A percentile compares a stretch with the other conserved stretches of the same genome.
Conservation (phyloP, 495 filamentous ascomycete genomes). For the Penicillium parvum region DNA sequence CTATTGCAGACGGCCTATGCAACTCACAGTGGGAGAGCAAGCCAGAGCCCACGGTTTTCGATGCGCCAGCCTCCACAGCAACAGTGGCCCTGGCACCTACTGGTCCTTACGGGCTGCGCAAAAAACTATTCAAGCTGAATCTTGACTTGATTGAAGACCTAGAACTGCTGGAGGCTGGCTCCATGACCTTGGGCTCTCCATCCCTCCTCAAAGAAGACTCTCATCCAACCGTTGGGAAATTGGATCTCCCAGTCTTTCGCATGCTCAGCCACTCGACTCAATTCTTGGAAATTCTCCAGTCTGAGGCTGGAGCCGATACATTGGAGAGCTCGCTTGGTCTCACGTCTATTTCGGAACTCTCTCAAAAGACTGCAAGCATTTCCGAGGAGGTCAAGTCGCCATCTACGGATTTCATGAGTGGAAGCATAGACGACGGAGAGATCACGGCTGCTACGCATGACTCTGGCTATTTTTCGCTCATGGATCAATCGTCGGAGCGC, state of each 20-base stretch:
- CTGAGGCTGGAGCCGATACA: background rate
- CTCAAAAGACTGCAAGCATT: background rate
- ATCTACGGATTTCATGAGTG: background rate
- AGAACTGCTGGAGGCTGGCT: constrained; percentile 8
- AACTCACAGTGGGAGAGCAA: background rate
- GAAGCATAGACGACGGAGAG: background rate
- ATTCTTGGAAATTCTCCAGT: constrained; percentile 14
- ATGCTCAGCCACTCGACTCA: constrained; percentile 17
- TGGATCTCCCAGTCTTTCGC: constrained; percentile 19
- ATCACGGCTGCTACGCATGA: constrained; percentile 9
- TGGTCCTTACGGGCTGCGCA: background rate
- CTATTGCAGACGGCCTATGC: background rate
- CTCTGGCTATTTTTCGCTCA: constrained; percentile 10
- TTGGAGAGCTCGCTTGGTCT: background rate
- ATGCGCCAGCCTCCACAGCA: background rate
- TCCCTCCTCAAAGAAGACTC: background rate
- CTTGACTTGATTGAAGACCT: constrained; percentile 19
- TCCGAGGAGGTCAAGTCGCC: background rate
- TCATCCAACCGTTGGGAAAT: background rate
- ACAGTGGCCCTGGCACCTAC: background rate
- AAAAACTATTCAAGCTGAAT: constrained; percentile 11
- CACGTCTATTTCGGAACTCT: background rate
- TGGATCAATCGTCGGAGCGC: background rate
- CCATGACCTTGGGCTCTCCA: background rate
- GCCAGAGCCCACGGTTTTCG: too few species aligned